Evolutionary conservation across 2,329 filamentous ascomycete species (phyloP), one percentile per base, ranked within the genome.

Genomic region (Sphaerostilbella broomeana): DNA sequence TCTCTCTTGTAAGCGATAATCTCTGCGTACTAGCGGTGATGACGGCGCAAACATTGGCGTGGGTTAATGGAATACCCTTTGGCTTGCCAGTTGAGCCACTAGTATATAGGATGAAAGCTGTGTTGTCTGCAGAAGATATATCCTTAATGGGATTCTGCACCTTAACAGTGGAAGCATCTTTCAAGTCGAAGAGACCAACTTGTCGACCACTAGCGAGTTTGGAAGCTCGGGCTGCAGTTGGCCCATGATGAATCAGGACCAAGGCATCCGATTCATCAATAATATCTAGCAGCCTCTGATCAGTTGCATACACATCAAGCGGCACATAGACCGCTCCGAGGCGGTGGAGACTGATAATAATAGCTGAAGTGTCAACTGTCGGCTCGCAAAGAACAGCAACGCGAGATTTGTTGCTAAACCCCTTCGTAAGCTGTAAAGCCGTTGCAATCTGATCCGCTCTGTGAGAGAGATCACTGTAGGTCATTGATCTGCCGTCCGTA

Each of bases 321-420:
- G 65, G 64, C 4, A 68, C 52, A 24, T 65, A 65, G 1, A 59
- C 48, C 6, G 51, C 57, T 1, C 67, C 67, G 10, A 64, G 35
- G 0, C 56, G 51, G 38, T 59, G 45, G 26, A 70, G 64, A 6
- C 63, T 69, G 3, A 71, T 54, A 29, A 71, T 44, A 0, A 60
- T 62, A 26, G 40, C 52, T 5, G 65, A 48, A 46, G 50, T 60
- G 21, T 67, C 57, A 0, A 49, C 39, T 0, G 51, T 47, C 0
- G 70, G 58, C 5, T 67, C 42, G 22, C 63, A 61, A 21, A 68
- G 61, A 3, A 50, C 45, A 4, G 38, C 48, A 15, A 51, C 35
- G 67, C 61, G 3, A 49, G 46, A 37, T 25, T n/a, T n/a, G n/a
- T n/a, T n/a, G n/a, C n/a, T n/a, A n/a, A n/a, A n/a, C n/a, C n/a